A percentile compares a stretch with the other conserved stretches of the same genome.
Evolutionary conservation across 441 rosid genomes (phyloP).

Genomic region (Pelargonium cotyledonis): DNA sequence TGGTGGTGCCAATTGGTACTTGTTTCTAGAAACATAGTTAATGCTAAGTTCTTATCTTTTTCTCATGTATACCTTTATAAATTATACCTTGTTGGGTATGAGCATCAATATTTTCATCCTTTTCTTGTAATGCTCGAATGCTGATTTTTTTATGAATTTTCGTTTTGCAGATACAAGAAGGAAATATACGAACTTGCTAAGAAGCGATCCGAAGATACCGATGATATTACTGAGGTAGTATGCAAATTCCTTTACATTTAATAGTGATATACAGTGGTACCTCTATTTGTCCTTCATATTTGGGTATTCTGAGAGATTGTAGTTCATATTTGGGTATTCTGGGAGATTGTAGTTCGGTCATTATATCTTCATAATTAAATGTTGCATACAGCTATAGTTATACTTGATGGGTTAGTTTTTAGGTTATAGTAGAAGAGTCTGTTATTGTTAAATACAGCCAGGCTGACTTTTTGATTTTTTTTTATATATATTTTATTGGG

Average conservation of each 20-base stretch:
- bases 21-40: not conserved
- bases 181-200: conserved; percentile 74
- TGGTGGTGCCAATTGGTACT: not conserved
- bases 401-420: not conserved
- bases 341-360: conserved; percentile 2
- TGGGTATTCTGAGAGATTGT: conserved; percentile 1
- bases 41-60: not conserved
- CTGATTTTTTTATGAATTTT: conserved; percentile 8
- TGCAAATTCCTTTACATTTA: not conserved
- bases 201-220: conserved; percentile 67
- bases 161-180: conserved; percentile 62
- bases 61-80: not conserved
- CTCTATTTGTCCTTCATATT: not conserved
- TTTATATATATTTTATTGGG: not conserved
- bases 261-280: not conserved
- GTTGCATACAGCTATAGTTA: not conserved
- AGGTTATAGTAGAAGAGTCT: not conserved
- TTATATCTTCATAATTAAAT: not conserved
- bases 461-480: not conserved
- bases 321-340: too few relatives aligned
- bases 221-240: conserved; percentile 62
- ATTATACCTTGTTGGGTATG: not conserved
- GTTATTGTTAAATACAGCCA: not conserved
- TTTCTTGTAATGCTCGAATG: not conserved
- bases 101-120: not conserved